Evolutionary conservation across 2,329 filamentous ascomycete genomes (phyloP).

Genomic region (Lecanicillium sp.): DNA sequence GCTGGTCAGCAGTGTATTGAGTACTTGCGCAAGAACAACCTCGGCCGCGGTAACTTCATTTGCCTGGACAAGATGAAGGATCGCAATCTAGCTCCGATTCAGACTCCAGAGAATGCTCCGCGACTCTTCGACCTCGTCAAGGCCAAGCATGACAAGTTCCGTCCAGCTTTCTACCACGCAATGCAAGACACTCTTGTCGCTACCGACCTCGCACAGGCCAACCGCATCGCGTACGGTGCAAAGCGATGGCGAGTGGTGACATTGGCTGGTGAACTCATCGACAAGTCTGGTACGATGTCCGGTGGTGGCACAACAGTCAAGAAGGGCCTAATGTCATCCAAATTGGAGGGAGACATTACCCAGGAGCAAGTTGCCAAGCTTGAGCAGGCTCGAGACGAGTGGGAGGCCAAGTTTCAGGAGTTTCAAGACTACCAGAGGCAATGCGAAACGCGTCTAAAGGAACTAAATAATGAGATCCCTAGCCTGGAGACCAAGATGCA

Average conservation of each 20-base stretch:
- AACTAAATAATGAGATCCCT: conserved; percentile 72
- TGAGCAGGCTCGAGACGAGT: conserved; percentile 75
- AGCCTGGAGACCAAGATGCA: conserved; percentile 83
- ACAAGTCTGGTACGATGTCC: conserved; percentile 98
- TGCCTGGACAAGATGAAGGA: conserved; percentile 79
- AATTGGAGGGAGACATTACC: conserved; percentile 76
- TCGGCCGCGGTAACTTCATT: conserved; percentile 95
- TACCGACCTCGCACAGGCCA: conserved; percentile 87
- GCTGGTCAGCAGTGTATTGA: conserved; percentile 97
- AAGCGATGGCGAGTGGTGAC: conserved; percentile 95
- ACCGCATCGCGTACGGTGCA: conserved; percentile 91
- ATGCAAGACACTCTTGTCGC: conserved; percentile 94
- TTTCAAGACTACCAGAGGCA: conserved; percentile 81
- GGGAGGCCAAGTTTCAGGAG: conserved; percentile 75
- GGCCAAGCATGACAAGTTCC: conserved; percentile 79
- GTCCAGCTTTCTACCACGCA: conserved; percentile 88
- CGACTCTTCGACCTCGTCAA: conserved; percentile 89
- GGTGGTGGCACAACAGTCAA: conserved; percentile 89
- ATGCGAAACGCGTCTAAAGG: conserved; percentile 64
- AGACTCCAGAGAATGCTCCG: conserved; percentile 87
- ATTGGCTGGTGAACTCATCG: conserved; percentile 88
- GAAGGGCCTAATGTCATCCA: conserved; percentile 93
- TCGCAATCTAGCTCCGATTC: conserved; percentile 69
- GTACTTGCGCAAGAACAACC: conserved; percentile 92
- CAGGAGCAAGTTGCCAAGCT: conserved; percentile 85